Evolutionary conservation across 2,329 filamentous ascomycete species (phyloP).

Genomic region (Catunica adiposa): DNA sequence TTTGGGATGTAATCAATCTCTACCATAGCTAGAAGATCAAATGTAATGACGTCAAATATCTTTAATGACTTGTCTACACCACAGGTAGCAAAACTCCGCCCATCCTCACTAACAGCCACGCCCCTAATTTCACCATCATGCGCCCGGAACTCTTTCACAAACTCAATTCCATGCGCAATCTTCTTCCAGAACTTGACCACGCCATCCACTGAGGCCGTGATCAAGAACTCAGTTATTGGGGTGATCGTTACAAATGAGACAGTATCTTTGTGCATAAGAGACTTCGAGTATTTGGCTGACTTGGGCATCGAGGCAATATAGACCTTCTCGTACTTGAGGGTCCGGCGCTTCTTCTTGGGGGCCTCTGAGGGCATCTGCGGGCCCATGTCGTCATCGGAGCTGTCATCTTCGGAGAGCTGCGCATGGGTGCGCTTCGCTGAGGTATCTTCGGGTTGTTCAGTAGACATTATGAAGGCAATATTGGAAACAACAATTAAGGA

Average conservation of each 20-base stretch:
- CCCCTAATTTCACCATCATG: slow-evolving; percentile 72
- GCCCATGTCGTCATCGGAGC: slow-evolving; percentile 62
- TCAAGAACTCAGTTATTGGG: slow-evolving; percentile 81
- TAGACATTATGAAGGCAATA: slow-evolving; percentile 2
- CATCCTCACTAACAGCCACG: slow-evolving; percentile 75
- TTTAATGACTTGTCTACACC: slow-evolving; percentile 65
- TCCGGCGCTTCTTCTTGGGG: slow-evolving; percentile 78
- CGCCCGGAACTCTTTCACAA: slow-evolving; percentile 93
- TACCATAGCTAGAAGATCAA: slow-evolving; percentile 72
- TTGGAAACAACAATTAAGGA: background rate
- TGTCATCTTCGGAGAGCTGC: slow-evolving; percentile 31
- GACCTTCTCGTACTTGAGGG: slow-evolving; percentile 85
- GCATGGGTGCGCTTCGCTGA: slow-evolving; percentile 34
- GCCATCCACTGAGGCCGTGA: slow-evolving; percentile 87
- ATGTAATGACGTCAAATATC: slow-evolving; percentile 70
- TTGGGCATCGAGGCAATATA: slow-evolving; percentile 80
- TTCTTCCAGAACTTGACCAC: slow-evolving; percentile 99
- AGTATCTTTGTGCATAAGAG: slow-evolving; percentile 96
- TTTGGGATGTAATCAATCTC: slow-evolving; percentile 59
- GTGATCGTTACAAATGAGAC: slow-evolving; percentile 77
- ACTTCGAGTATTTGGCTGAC: slow-evolving; percentile 74
- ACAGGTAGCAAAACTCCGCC: slow-evolving; percentile 80
- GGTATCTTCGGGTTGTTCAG: slow-evolving; percentile 4
- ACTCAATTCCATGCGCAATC: slow-evolving; percentile 74
- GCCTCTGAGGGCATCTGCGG: slow-evolving; percentile 65